Evolutionary conservation across 2,329 filamentous ascomycete species (phyloP), one percentile per base, ranked within the genome.

Genomic region (Colletotrichum australisinense): DNA sequence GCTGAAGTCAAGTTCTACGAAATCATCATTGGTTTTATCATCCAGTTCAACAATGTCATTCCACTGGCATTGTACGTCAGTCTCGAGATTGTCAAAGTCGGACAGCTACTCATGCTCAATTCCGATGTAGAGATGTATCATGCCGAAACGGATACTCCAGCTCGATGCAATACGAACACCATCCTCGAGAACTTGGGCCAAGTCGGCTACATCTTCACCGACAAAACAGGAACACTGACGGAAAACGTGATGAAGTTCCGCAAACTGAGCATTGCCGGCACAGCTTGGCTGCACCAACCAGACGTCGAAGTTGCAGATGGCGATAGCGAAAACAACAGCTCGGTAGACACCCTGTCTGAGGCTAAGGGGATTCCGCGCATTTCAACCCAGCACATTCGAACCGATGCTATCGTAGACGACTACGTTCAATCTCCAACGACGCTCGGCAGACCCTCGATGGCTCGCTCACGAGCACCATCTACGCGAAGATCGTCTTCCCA

Each of bases 21-120:
- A 42, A 95, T 97, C 73, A 92, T 98, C 76, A 92, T 96, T 32
- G 95, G 94, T 0, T 98, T 95, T 80, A 91, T 97, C 76, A 98
- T 98, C 83, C 96, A 98, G 91, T 97, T 97, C 84, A 98, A 98
- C 82, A 98, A 97, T 52, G 91, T 98, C 83, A 95, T 98, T 72
- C 96, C 96, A 0, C 88, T 98, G 19, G 95, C 95, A 0, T 88
- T 98, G 0, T 98, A 98, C 77, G 94, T 98, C 77, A 97, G 93
- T 80, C 86, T 98, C 81, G 95, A 98, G 76, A 88, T 97, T 72
- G 92, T 97, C 81, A 97, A 97, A 81, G 86, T 97, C 8, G 93
- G 89, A 4, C 89, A 91, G 79, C 92, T 97, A 87, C 87, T 95
- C 69, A 89, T 97, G 80, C 83, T 97, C 69, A 95, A 95, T 76